Evolutionary conservation across 2,329 filamentous ascomycete species (phyloP), one percentile per base, ranked within the genome.

Genomic region (Annulohypoxylon truncatum): DNA sequence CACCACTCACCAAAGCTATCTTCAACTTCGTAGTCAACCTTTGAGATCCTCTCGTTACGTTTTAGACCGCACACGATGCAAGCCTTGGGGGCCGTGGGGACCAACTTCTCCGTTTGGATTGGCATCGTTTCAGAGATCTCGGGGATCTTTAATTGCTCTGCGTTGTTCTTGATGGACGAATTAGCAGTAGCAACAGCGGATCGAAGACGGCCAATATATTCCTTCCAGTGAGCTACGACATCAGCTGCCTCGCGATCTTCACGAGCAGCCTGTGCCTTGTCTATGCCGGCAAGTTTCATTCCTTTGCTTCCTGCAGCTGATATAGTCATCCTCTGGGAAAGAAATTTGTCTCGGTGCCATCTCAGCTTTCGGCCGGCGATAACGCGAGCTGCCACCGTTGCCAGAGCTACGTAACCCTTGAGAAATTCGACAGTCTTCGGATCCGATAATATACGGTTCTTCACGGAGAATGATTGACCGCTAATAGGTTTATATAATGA

Each of bases 1-100:
- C 95, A 98, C 93, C 94, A 98, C 81, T 98, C 95, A 10, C 93
- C 94, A 82, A 97, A 97, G 77, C 92, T 94, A 78, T 98, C 95
- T 73, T 95, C 90, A 7, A 96, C 88, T 24, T 90, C 85, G 55
- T 89, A 82, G 74, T 97, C 94, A 31, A 96, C 86, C 74, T 90
- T 93, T 18, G 82, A 78, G 9, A 97, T 84, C 52, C 95, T 86
- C 80, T 98, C 95, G 40, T 97, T 93, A 69, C 95, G 84, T 80
- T 92, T 96, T 69, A 98, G 79, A 0, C 95, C 95, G 78, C 95
- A 98, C 29, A 98, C 82, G 53, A 94, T 86, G 79, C 95, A 98
- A 0, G 90, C 83, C 77, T 92, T 91, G 0, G 89, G 82, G 2
- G 93, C 91, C 20, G 89, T 91, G 7, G 93, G 83, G 1, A 89